A percentile compares a stretch with the other conserved stretches of the same genome.
Conservation (phyloP, 1,139 yeast species). For the Nadsonia commutata region DNA sequence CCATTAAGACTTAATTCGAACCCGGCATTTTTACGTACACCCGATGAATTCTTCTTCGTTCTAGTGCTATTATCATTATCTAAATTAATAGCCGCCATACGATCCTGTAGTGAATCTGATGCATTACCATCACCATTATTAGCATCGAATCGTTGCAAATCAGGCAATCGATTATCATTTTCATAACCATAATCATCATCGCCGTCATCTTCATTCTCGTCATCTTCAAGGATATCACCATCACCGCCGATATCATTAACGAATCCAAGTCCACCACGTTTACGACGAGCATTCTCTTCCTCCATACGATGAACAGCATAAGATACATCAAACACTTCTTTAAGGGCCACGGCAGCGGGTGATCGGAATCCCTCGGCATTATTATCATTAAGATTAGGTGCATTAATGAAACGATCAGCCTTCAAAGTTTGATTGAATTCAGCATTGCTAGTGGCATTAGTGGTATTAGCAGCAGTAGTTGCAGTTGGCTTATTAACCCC, state of each 20-base stretch:
- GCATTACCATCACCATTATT: slow-evolving; percentile 2
- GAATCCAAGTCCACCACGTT: slow-evolving; percentile 18
- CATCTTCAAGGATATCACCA: slow-evolving; percentile 15
- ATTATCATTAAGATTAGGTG: neutral
- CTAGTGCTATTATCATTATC: slow-evolving; percentile 3
- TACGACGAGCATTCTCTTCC: slow-evolving; percentile 52
- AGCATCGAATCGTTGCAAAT: slow-evolving; percentile 3
- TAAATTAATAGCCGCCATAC: slow-evolving; percentile 14
- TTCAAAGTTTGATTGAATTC: neutral
- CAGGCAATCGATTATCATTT: slow-evolving; percentile 5
- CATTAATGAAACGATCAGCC: neutral
- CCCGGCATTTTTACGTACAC: slow-evolving; percentile 21
- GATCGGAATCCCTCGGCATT: slow-evolving; percentile 33
- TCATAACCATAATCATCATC: slow-evolving; percentile 7
- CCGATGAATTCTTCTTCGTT: slow-evolving; percentile 5
- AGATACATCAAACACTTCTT: slow-evolving; percentile 90
- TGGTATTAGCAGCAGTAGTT: neutral
- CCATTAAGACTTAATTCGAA: slow-evolving; percentile 67
- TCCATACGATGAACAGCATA: slow-evolving; percentile 90
- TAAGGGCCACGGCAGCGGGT: slow-evolving; percentile 83
- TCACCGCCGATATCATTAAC: slow-evolving; percentile 14
- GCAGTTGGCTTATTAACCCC: slow-evolving; percentile 2
- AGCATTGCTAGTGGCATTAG: neutral
- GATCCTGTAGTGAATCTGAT: slow-evolving; percentile 12
- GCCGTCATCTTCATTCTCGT: slow-evolving; percentile 20